Evolutionary conservation across 352 stramenopile species (phyloP), one percentile per base, ranked within the genome.

Genomic region (Globisporangium paddicum): DNA sequence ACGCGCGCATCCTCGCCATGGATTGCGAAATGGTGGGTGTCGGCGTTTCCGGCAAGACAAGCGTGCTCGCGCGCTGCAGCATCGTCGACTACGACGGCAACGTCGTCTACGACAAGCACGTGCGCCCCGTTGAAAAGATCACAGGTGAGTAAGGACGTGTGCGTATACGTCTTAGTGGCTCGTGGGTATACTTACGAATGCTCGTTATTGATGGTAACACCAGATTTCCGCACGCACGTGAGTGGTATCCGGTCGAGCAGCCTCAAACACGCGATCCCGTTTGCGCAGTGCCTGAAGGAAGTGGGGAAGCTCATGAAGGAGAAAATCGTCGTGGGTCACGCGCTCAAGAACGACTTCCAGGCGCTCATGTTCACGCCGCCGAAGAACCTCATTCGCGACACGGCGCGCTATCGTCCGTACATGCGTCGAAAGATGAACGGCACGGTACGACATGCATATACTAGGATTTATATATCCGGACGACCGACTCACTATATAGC

Each of bases 1-100:
- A 89, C 62, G 65, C 63, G 30, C 53, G 60, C 8, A 90, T 95
- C 57, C 64, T 93, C 21, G 86, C 68, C n/a, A 93, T 95, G 82
- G 86, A 95, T 81, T 95, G 86, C 63, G 86, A 95, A 66, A 95
- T 95, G 86, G 86, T 95, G 8, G 86, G 86, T 34, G 86, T 95
- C 3, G 86, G 86, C 0, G 60, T 87, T 16, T 86, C 77, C 2
- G 86, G 86, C 26, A 89, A 86, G 58, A 84, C 77, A 25, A 93
- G 84, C 44, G 86, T 90, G 35, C 62, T 95, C 21, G 86, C 86
- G 23, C 79, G 86, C n/a, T 95, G 86, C 71, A 93, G 83, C 76
- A 89, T 95, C 47, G 82, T 95, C 34, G 80, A 93, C 67, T 95
- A 86, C 55, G 69, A 95, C 13, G 86, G 86, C 54, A 73, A 78